Evolutionary conservation across 192 early-diverging fungal genomes (phyloP), one percentile per base, ranked within the genome.

Genomic region (Rhizophagus clarus): DNA sequence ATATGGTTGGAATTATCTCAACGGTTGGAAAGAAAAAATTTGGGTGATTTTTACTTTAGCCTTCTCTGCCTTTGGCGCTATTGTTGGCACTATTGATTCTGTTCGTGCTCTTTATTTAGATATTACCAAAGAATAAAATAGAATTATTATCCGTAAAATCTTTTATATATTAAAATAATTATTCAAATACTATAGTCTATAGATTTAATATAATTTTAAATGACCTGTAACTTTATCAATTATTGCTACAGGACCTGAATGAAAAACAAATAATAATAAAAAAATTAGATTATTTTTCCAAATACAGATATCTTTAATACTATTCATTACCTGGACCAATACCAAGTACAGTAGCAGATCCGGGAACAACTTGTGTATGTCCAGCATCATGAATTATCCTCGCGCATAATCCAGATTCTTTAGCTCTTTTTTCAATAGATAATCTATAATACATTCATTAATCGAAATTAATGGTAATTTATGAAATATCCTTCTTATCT

Each of bases 331-430:
- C 97, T 29, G 98, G 98, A 5, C 98, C 98, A 76, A 99, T 92
- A 6, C 94, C 98, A 42, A 97, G 83, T 12, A 99, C 98, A 2
- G 98, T 99, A 40, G 90, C 84, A 10, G 96, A 95, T 40, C 96
- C 96, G 47, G 96, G 91, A 31, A 94, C 94, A 75, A 99, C 95
- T 81, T 97, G 96, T 32, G 96, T 97, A 47, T 91, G 86, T 14
- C 98, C 98, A 9, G 98, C 98, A 84, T 99, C 98, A 34, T 88
- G 88, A 75, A 98, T 97, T 64, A 88, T 91, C 61, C 91, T 83
- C 40, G 94, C 91, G 63, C 91, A 87, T 67, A 97, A 79, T 37
- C 90, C 90, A 32, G 86, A 51, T 34, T 84, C 82, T 22, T 79
- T 79, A 20, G 96, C 96, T 56, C 84, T 75, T 9, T 84, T 83